Percentiles rank a stretch among this genome's conserved stretches.
Evolutionary conservation across 305 asterid genomes (phyloP).

Genomic region (Ilex paraguariensis): DNA sequence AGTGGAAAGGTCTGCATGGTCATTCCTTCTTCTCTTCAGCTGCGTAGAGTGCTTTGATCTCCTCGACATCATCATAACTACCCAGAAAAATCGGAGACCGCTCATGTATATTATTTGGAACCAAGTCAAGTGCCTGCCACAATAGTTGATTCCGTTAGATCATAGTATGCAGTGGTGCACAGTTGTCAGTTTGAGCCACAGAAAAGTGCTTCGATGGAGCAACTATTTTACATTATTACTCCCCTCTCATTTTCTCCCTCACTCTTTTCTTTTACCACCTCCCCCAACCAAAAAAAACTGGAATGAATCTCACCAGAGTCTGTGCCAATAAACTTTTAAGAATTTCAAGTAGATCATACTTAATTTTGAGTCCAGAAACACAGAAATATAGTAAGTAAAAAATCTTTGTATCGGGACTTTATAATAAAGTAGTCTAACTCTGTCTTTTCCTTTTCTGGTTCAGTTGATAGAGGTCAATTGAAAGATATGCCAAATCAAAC

Average conservation of each 20-base stretch:
- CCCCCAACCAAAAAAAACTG: not conserved
- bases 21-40: slow-evolving; percentile 46
- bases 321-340: too few species aligned
- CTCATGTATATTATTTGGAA: slow-evolving; percentile 79
- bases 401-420: too few species aligned
- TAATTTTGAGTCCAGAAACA: too few species aligned
- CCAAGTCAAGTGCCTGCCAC: slow-evolving; percentile 78
- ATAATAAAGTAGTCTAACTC: not conserved
- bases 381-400: too few species aligned
- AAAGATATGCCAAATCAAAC: too few species aligned
- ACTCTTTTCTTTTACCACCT: not conserved
- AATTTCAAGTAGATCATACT: too few species aligned
- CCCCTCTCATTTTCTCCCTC: not conserved
- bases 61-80: slow-evolving; percentile 91
- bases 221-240: too few species aligned
- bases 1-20: not conserved
- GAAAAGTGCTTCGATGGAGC: too few species aligned
- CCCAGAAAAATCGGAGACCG: slow-evolving; percentile 93
- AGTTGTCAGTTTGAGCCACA: too few species aligned
- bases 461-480: too few species aligned
- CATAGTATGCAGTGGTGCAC: not conserved
- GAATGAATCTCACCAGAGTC: not conserved
- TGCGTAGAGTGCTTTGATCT: slow-evolving; percentile 75
- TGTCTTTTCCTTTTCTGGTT: not conserved
- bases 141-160: too few species aligned